Evolutionary conservation across 1,284 basidiomycete species (phyloP).

Genomic region (Trichosporon ovoides): DNA sequence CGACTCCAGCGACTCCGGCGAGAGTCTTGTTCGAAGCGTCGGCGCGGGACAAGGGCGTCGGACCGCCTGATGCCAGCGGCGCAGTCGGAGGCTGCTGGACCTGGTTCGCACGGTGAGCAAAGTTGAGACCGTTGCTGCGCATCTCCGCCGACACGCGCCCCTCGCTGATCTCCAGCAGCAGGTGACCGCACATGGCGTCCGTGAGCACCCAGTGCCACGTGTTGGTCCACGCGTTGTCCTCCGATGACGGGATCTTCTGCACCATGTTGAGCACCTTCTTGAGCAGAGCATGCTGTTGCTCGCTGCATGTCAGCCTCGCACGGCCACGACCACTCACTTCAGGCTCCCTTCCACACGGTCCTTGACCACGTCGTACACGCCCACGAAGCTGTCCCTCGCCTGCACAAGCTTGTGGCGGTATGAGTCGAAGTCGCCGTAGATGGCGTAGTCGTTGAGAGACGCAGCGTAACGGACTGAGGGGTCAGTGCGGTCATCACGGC

Average conservation of each 20-base stretch:
- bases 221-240: constrained; percentile 81
- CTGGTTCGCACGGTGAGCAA: constrained; percentile 55
- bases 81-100: constrained; percentile 42
- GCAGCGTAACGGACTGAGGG: constrained; percentile 74
- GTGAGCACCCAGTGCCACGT: constrained; percentile 95
- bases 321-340: constrained; percentile 53
- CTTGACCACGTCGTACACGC: constrained; percentile 92
- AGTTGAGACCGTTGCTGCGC: constrained; percentile 94
- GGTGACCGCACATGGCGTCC: constrained; percentile 84
- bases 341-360: constrained; percentile 84
- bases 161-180: constrained; percentile 83
- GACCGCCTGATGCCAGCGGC: constrained; percentile 44
- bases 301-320: constrained; percentile 46
- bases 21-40: constrained; percentile 30
- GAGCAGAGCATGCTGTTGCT: constrained; percentile 79
- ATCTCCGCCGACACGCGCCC: constrained; percentile 87
- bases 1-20: constrained; percentile 11
- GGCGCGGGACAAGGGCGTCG: constrained; percentile 41
- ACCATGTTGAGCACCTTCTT: constrained; percentile 83
- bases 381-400: constrained; percentile 78
- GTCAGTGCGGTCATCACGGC: constrained; percentile 5
- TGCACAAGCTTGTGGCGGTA: constrained; percentile 75
- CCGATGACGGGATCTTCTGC: constrained; percentile 53
- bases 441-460: constrained; percentile 95
- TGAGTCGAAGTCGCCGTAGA: constrained; percentile 82